These are phyloP conservation scores for Wickerhamomyces canadensis DNA, from an alignment of 805 yeast genomes.

Conservation along the genomic window DNA sequence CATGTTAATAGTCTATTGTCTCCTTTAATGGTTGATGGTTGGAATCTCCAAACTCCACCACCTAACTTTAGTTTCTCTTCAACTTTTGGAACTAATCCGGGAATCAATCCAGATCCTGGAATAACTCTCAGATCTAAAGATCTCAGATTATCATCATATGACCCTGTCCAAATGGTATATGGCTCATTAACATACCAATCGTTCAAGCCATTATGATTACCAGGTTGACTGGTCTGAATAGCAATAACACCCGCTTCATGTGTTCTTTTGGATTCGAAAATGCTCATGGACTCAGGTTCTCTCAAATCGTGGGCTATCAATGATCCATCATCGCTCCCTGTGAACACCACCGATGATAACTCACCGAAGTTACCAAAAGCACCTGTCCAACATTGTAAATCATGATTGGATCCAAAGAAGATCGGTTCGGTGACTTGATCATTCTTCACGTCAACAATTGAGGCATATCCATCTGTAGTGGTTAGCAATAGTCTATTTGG, in stretches of 20 bases:
- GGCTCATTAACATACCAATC: slow-evolving; percentile 41
- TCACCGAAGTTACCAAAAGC: slow-evolving; percentile 56
- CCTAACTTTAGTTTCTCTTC: slow-evolving; percentile 49
- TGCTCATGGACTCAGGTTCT: slow-evolving; percentile 22
- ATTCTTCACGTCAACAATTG: slow-evolving; percentile 31
- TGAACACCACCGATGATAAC: slow-evolving; percentile 52
- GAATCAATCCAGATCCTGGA: slow-evolving; percentile 33
- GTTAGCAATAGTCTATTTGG: slow-evolving; percentile 44
- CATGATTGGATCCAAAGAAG: slow-evolving; percentile 38
- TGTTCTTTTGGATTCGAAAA: slow-evolving; percentile 41
- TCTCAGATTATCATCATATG: slow-evolving; percentile 80
- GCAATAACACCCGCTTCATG: slow-evolving; percentile 93
- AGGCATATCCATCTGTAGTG: slow-evolving; percentile 60
- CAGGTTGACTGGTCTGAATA: slow-evolving; percentile 51
- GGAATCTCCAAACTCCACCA: slow-evolving; percentile 94
- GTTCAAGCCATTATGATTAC: slow-evolving; percentile 25
- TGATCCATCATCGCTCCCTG: slow-evolving; percentile 88
- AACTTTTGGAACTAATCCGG: slow-evolving; percentile 48
- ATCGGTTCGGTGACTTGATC: slow-evolving; percentile 22
- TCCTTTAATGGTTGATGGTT: slow-evolving; percentile 46
- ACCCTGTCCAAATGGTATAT: slow-evolving; percentile 72
- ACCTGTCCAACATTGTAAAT: slow-evolving; percentile 86
- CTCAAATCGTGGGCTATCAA: slow-evolving; percentile 71
- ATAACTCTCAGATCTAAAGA: slow-evolving; percentile 61
- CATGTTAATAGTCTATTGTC: slow-evolving; percentile 61